Evolutionary conservation across 2,329 filamentous ascomycete species (phyloP).

Genomic region (Penicillium brevicompactum): DNA sequence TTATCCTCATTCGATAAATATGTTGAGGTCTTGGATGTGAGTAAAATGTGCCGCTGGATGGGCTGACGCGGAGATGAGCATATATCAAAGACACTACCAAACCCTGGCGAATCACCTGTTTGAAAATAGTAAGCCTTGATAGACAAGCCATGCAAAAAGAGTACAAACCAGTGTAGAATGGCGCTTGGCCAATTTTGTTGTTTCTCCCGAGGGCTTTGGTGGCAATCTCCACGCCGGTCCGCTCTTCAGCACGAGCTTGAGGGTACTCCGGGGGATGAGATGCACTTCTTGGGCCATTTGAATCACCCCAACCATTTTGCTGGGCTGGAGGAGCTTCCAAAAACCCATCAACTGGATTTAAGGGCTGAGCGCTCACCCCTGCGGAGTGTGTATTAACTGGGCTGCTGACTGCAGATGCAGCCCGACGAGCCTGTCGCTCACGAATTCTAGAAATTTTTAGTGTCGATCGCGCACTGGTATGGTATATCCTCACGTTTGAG

Average conservation of each 20-base stretch:
- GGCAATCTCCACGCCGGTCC: constrained; percentile 28
- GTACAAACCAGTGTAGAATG: constrained; percentile 27
- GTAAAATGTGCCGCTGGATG: constrained; percentile 22
- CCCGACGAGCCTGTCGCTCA: background rate
- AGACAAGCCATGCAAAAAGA: background rate
- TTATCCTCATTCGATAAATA: constrained; percentile 21
- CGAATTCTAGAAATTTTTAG: background rate
- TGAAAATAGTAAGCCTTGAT: background rate
- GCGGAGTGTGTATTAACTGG: background rate
- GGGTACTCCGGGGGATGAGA: constrained; percentile 2
- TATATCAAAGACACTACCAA: constrained; percentile 22
- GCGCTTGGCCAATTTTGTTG: constrained; percentile 20
- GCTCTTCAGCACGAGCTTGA: constrained; percentile 22
- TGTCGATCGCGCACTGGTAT: background rate
- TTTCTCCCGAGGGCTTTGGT: constrained; percentile 23
- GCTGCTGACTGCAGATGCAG: constrained; percentile 3
- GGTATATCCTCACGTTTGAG: constrained; percentile 11
- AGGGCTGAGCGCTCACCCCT: background rate
- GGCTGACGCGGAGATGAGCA: constrained; percentile 21
- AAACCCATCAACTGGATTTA: background rate
- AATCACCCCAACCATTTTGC: background rate
- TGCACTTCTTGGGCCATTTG: background rate
- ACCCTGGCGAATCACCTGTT: constrained; percentile 27
- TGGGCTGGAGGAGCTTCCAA: background rate
- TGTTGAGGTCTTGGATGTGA: constrained; percentile 16